Conservation (phyloP, 768 basidiomycete genomes). For the Rhizopogon sp. region DNA sequence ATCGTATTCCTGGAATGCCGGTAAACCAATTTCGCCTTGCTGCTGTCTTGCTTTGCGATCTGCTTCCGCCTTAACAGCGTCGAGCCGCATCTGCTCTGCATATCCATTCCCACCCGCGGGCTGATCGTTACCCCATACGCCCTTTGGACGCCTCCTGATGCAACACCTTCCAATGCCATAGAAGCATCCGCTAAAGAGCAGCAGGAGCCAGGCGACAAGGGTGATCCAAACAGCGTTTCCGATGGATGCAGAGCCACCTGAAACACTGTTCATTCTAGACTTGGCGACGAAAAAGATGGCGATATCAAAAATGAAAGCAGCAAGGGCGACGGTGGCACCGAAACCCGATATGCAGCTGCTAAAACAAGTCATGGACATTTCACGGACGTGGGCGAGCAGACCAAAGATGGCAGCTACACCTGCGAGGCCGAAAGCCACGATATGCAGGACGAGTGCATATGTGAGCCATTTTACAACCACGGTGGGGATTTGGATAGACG, state of each 20-base stretch:
- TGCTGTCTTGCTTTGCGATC: conserved; percentile 73
- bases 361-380: conserved; percentile 81
- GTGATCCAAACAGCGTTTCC: conserved; percentile 93
- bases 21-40: conserved; percentile 60
- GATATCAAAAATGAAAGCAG: conserved; percentile 92
- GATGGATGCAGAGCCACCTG: conserved; percentile 71
- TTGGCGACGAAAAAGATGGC: conserved; percentile 88
- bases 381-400: conserved; percentile 81
- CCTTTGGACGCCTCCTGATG: conserved; percentile 48
- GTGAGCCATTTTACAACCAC: conserved; percentile 94
- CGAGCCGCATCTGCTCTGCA: conserved; percentile 68
- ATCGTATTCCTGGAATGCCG: conserved; percentile 68
- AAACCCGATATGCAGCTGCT: conserved; percentile 79
- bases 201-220: conserved; percentile 75
- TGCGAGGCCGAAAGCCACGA: conserved; percentile 77
- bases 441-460: conserved; percentile 87
- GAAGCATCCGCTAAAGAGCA: conserved; percentile 90
- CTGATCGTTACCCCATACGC: conserved; percentile 34
- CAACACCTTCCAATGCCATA: conserved; percentile 84
- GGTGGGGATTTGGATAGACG: conserved; percentile 67
- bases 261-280: conserved; percentile 68
- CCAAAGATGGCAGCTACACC: conserved; percentile 75
- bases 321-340: conserved; percentile 69
- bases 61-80: conserved; percentile 82
- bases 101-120: conserved; percentile 29